Base-by-base conservation (phyloP, 768 basidiomycete species). In the Boletellus emodensis region DNA sequence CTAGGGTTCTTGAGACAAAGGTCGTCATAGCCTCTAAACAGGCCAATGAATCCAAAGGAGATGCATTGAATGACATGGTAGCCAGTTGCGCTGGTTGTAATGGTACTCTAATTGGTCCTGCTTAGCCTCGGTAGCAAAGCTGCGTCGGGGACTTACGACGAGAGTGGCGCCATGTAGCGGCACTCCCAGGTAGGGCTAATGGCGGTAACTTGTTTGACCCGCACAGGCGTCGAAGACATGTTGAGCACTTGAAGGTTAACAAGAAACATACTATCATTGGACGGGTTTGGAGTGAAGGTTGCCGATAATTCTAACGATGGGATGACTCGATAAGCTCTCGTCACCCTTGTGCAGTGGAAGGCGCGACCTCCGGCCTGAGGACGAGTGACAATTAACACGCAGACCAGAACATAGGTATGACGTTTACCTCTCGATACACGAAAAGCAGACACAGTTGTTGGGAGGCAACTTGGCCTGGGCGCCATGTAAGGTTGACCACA, bases 161-260 rank as follows among this genome's bases (percentile, higher is more conserved):
- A 54, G 14, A 62, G 54, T 10, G 70, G 64, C 2, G 66, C 55
- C n/a, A 78, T 46, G 7, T 76, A 59, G 2, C 65, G 63, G 53
- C 80, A 83, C 37, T 66, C 64, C 92, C 92, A 94, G 6, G 72
- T 70, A 1, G 88, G 80, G 57, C 90, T 91, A 44, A 90, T 54
- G 24, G 80, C 75, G 4, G 76, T 78, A 7, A 93, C 58, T 56
- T 88, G 83, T 4, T 72, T 73, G 15, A 94, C 55, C 14, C 65
- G 58, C 30, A 88, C 59, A 14, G 72, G 60, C 20, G 62, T 62
- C 4, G 71, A 71, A 17, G 69, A 61, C 1, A 74, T 49, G 60
- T 87, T 88, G 44, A 75, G 75, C 7, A 89, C 57, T 54, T 83
- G 79, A 10, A 87, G 54, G 46, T 77, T 72, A 24, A 88, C 46